Evolutionary conservation across 2,329 filamentous ascomycete species (phyloP), one percentile per base, ranked within the genome.

Genomic region (Geosmithia putterillii): DNA sequence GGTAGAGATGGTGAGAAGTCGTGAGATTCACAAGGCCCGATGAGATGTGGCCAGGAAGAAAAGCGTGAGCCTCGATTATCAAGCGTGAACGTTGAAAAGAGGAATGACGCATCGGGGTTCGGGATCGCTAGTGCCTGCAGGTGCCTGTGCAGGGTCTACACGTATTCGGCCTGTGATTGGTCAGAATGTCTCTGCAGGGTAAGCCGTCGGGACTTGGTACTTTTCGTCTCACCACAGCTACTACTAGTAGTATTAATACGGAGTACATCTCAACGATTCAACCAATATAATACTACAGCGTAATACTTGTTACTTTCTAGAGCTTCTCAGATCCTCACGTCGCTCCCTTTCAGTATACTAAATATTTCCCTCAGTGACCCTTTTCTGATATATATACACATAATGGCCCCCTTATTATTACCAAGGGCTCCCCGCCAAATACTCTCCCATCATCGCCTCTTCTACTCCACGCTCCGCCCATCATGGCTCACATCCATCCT

Each of bases 401-500:
- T n/a, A n/a, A n/a, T n/a, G n/a, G n/a, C n/a, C n/a, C n/a, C n/a
- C n/a, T n/a, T n/a, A n/a, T n/a, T n/a, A n/a, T n/a, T n/a, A n/a
- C n/a, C n/a, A n/a, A n/a, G n/a, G n/a, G n/a, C n/a, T n/a, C n/a
- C n/a, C n/a, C n/a, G n/a, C n/a, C n/a, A n/a, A n/a, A n/a, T n/a
- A n/a, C n/a, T n/a, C n/a, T n/a, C n/a, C n/a, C n/a, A n/a, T n/a
- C 28, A 32, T 7, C 10, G 6, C 10, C 28, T 32, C 28, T 12
- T 9, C 35, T 38, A 38, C 7, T 18, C 35, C 10, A 38, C n/a
- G 4, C n/a, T 28, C 40, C 50, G 47, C 10, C 59, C 59, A 2
- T 43, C 51, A n/a, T 66, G 63, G 63, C 57, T 66, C 10, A 46
- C 50, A 22, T 41, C 52, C 9, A 42, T 61, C n/a, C 46, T 62